These are phyloP conservation scores for Lactuca saligna DNA, from an alignment of 129 eudicot species.

Conservation along the genomic window DNA sequence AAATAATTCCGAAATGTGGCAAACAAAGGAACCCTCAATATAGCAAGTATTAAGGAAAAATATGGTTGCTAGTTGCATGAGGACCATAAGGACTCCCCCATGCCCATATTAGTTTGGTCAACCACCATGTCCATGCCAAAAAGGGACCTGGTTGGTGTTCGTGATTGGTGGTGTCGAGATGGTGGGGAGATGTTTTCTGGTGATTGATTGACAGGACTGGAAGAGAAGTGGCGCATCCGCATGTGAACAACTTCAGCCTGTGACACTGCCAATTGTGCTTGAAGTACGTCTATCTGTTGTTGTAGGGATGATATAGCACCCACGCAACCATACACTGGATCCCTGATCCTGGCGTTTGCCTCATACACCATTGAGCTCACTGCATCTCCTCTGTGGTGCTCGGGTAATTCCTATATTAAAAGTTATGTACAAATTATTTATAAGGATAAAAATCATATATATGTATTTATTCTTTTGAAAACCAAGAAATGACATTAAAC, in stretches of 20 bases:
- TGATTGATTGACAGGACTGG: constrained; percentile 42
- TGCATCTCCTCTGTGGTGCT: constrained; percentile 83
- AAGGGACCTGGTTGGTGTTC: constrained; percentile 63
- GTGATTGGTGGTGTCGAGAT: constrained; percentile 47
- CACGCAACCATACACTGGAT: constrained; percentile 84
- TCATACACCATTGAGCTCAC: constrained; percentile 90
- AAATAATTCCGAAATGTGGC: constrained; percentile 16
- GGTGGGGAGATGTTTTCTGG: constrained; percentile 59
- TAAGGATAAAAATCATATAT: background rate
- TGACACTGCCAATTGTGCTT: constrained; percentile 66
- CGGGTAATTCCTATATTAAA: constrained; percentile 58
- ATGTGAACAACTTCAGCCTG: constrained; percentile 82
- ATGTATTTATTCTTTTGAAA: background rate
- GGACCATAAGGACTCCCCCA: constrained; percentile 83
- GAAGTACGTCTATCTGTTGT: constrained; percentile 72
- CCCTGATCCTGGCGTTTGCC: constrained; percentile 80
- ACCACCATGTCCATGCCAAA: constrained; percentile 81
- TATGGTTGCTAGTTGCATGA: constrained; percentile 46
- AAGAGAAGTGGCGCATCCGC: constrained; percentile 67
- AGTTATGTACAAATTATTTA: background rate
- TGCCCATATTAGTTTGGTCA: constrained; percentile 63
- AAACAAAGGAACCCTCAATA: constrained; percentile 44
- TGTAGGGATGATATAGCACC: constrained; percentile 83
- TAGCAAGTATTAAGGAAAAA: constrained; percentile 27
- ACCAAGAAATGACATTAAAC: background rate